Conservation (phyloP, 2,329 filamentous ascomycete genomes). For the Aspergillus novoparasiticus region DNA sequence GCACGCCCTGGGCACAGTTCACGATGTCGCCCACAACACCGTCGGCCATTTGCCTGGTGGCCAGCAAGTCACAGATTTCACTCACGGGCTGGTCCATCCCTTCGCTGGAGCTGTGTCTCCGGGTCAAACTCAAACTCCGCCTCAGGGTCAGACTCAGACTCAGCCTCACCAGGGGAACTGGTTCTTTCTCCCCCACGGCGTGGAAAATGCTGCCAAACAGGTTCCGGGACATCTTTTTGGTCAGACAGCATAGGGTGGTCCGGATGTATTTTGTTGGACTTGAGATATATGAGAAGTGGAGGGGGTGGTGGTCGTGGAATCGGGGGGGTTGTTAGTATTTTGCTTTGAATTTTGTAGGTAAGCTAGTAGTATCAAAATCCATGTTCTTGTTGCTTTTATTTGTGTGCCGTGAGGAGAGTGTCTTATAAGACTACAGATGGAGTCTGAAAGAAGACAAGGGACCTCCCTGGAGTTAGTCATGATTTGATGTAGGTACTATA, state of each 20-base stretch:
- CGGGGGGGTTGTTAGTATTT: background rate
- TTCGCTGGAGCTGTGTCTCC: background rate
- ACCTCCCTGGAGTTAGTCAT: no score
- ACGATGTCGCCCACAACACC: background rate
- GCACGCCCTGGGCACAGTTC: background rate
- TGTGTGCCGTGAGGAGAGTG: background rate
- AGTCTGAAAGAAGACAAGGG: no score
- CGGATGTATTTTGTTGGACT: background rate
- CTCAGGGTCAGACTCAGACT: background rate
- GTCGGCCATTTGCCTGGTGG: background rate
- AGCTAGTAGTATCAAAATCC: background rate
- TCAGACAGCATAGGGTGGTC: background rate
- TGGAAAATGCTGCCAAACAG: conserved; percentile 1
- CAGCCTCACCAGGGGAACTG: background rate
- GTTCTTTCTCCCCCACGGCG: background rate
- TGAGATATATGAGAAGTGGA: background rate
- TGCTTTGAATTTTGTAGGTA: background rate
- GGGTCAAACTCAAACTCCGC: background rate
- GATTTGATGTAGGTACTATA: no score
- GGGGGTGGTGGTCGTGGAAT: background rate
- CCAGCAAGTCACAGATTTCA: background rate
- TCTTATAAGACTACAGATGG: background rate
- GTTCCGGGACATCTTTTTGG: background rate
- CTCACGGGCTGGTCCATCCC: background rate
- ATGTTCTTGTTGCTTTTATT: background rate